Evolutionary conservation across 2,329 filamentous ascomycete genomes (phyloP), one percentile per base, ranked within the genome.

Genomic region (Hortaea sp.): DNA sequence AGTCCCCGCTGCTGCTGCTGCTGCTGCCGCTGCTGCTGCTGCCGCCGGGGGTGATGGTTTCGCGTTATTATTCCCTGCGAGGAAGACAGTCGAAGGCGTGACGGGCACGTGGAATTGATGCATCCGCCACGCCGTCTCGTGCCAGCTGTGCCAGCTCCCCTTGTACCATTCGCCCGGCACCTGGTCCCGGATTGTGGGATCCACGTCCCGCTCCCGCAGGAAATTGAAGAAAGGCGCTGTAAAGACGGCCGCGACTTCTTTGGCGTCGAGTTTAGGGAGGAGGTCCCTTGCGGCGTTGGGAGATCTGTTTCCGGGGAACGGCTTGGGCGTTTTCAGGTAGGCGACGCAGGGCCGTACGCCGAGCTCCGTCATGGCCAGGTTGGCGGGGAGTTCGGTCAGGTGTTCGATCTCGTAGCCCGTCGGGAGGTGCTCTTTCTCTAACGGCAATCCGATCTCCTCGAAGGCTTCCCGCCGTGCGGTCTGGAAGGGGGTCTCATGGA

Each of bases 61-160:
- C 20, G 7, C 10, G 9, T 10, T 10, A 3, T 39, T n/a, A 2
- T 4, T 4, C 42, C 54, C 55, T n/a, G 61, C 61, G 1, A 61
- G 51, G 43, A 62, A 62, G 13, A 89, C 83, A 27, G 69, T 76
- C 67, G 86, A 81, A 58, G 82, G 78, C 44, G 76, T 77, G 32
- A 89, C 78, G 1, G 87, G 89, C 28, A 95, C 88, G 68, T 86
- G 85, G 68, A 95, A 97, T 67, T 90, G 89, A 67, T 95, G 90
- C 74, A 94, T 82, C 37, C 76, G 67, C 90, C 89, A 97, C n/a
- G 76, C 76, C 43, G 73, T 71, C 52, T 84, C 78, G 63, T 92
- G 81, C 81, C 83, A 95, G 53, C 80, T 72, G 44, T 81, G 78
- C 90, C 90, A 95, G 29, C 68, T 70, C 6, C 90, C 90, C 48